Base-by-base conservation (phyloP, 306 rosid species). In the Citrullus amarus region DNA sequence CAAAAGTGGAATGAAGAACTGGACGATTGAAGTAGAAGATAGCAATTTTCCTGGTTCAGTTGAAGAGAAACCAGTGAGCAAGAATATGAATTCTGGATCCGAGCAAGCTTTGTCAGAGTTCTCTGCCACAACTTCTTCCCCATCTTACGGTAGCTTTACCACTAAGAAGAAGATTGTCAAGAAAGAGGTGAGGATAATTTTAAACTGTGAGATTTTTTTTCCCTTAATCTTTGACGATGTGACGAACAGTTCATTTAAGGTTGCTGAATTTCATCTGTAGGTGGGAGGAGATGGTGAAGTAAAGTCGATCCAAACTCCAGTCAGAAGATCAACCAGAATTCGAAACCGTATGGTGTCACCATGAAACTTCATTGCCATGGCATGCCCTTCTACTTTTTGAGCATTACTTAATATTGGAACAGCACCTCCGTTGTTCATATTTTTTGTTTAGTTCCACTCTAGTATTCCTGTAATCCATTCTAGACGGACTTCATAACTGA, bases 241-340 rank as follows among this genome's bases (percentile, higher is more conserved):
- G 34, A 48, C 44, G 15, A 13, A 62, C 20, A 11, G 1, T 48
- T 77, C 36, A 4, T 4, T 10, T 51, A 55, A 54, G 34, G 12
- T 10, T 50, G 28, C 44, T 53, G 46, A 56, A n/a, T 20, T 57
- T 3, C 65, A 44, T 76, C 76, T 80, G 20, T 62, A 85, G 86
- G 80, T 39, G 77, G 66, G 78, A 17, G 54, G 68, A 79, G 81
- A 66, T 28, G 87, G 71, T 77, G 88, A 85, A 18, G 69, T 28
- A 58, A 59, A 77, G 54, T 38, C 9, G 20, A 66, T 60, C 39
- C 58, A 84, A 53, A 87, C 90, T 22, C 90, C 88, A 16, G 81
- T 81, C 22, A 87, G 90, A 76, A 78, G 90, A 79, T 87, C 90
- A 55, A 77, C 84, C 85, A 77, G 88, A 81, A 80, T 87, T 63